Percentiles rank a stretch among this genome's conserved stretches.
Conservation (phyloP, 768 basidiomycete species). For the Trametes elegans region DNA sequence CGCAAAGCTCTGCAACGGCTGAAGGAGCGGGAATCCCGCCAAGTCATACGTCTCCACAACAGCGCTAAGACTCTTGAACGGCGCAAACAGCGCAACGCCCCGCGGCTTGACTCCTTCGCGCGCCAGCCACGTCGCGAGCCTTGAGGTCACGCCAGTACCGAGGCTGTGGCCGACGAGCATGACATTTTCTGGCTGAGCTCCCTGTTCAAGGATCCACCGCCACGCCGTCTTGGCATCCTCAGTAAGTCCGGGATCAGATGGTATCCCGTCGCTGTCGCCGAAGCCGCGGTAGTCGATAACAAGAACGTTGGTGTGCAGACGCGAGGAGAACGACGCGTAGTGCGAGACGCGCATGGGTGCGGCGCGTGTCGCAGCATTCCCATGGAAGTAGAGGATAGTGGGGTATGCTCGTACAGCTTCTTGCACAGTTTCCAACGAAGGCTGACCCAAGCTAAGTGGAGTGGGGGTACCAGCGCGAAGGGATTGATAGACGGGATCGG, state of each 20-base stretch:
- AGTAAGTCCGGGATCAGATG: slow-evolving; percentile 71
- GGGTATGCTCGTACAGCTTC: slow-evolving; percentile 57
- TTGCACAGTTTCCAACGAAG: slow-evolving; percentile 42
- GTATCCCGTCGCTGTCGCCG: slow-evolving; percentile 78
- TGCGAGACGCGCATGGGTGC: slow-evolving; percentile 61
- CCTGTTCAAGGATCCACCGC: slow-evolving; percentile 67
- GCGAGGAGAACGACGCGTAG: slow-evolving; percentile 63
- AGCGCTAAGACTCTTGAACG: slow-evolving; percentile 36
- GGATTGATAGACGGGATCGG: slow-evolving; percentile 60
- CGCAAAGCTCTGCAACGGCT: slow-evolving; percentile 66
- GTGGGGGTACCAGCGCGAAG: slow-evolving; percentile 38
- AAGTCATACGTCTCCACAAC: slow-evolving; percentile 69
- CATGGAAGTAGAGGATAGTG: slow-evolving; percentile 90
- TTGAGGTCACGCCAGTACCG: slow-evolving; percentile 74
- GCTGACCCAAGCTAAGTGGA: slow-evolving; percentile 33
- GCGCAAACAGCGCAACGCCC: slow-evolving; percentile 41
- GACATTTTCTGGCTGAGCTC: slow-evolving; percentile 57
- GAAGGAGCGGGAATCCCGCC: slow-evolving; percentile 67
- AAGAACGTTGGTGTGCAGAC: slow-evolving; percentile 72
- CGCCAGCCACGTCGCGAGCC: slow-evolving; percentile 39
- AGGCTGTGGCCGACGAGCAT: slow-evolving; percentile 85
- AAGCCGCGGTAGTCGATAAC: slow-evolving; percentile 92
- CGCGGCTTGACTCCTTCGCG: slow-evolving; percentile 38
- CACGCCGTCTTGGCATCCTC: slow-evolving; percentile 76
- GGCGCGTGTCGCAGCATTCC: slow-evolving; percentile 83